Conservation (phyloP, 305 asterid genomes). For the Coffea humblotiana region DNA sequence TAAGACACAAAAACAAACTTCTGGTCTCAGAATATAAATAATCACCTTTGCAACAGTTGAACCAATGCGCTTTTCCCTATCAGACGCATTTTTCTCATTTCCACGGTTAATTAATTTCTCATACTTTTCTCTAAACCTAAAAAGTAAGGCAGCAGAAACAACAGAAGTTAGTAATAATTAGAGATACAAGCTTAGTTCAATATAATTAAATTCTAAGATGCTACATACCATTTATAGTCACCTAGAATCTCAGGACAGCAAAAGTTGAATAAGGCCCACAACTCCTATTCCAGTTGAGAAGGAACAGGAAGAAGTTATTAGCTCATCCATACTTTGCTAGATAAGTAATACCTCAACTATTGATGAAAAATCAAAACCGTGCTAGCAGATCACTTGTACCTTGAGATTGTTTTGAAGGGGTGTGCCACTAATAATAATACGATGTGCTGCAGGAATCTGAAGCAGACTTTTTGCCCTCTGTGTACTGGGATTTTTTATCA, state of each 20-base stretch:
- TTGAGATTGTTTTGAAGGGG: constrained; percentile 96
- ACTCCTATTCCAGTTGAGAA: constrained; percentile 47
- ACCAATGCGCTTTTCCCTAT: constrained; percentile 83
- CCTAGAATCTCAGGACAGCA: constrained; percentile 89
- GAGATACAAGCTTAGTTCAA: constrained; percentile 2
- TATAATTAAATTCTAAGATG: constrained; percentile 25
- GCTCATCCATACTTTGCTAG: background rate
- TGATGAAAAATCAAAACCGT: constrained; percentile 4
- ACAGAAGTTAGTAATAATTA: constrained; percentile 16
- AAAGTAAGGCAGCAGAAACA: constrained; percentile 12
- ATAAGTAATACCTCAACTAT: background rate
- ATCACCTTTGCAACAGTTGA: constrained; percentile 90
- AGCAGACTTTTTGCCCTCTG: constrained; percentile 97
- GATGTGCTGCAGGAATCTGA: constrained; percentile 81
- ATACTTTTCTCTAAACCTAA: constrained; percentile 82
- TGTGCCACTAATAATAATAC: constrained; percentile 93
- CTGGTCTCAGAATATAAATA: too few species aligned
- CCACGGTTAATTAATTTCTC: constrained; percentile 82
- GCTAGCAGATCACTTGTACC: constrained; percentile 38
- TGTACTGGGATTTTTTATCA: constrained; percentile 93
- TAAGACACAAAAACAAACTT: too few species aligned
- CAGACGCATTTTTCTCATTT: constrained; percentile 87
- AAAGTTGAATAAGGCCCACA: constrained; percentile 94
- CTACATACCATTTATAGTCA: constrained; percentile 74
- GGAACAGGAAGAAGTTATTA: background rate